Base-by-base conservation (phyloP, 805 yeast genomes). In the Kregervanrija fluxuum region DNA sequence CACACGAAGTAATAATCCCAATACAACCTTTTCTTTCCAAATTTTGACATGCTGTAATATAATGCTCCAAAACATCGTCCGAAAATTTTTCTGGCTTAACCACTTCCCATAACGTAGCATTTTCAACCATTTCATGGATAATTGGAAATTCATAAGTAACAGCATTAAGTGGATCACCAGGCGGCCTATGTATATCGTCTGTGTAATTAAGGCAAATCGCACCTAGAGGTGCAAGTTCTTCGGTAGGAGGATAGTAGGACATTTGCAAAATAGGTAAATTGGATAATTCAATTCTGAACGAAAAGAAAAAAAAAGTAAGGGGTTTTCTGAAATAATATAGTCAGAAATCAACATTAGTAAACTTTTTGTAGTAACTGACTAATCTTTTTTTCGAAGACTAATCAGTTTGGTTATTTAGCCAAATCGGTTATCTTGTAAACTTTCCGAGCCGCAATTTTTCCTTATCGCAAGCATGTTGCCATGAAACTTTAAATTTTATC, bases 1-100 rank as follows among this genome's bases (percentile, higher is more conserved):
- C 68, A 51, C 68, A 65, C 2, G 67, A 61, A 4, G 68, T 62
- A 16, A 61, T 56, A 11, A 61, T 49, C 13, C 67, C 68, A 42
- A 61, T 48, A 8, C 66, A 66, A 9, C 69, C 69, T 35, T 56
- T 53, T 0, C 52, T 50, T 11, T 54, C 55, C 11, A 64, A 44
- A n/a, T 44, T 49, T 13, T 53, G 39, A 30, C 60, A 56, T 4
- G 62, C 62, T 15, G 55, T 57, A 30, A 55, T 54, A 48, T 59
- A 61, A 2, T 43, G 40, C n/a, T 61, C 53, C 1, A 63, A 41
- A 47, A 59, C 56, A 35, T 52, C 57, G 9, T 59, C 58, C 3
- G 56, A 37, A 41, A 56, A 62, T 28, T 43, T 44, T 1, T 50
- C 53, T 0, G 54, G 41, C 30, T 43, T 48, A 10, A 61, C 66